phyloP scores from a whole-genome alignment of 192 early-diverging fungal species.

The Backusella tarrabulga region DNA sequence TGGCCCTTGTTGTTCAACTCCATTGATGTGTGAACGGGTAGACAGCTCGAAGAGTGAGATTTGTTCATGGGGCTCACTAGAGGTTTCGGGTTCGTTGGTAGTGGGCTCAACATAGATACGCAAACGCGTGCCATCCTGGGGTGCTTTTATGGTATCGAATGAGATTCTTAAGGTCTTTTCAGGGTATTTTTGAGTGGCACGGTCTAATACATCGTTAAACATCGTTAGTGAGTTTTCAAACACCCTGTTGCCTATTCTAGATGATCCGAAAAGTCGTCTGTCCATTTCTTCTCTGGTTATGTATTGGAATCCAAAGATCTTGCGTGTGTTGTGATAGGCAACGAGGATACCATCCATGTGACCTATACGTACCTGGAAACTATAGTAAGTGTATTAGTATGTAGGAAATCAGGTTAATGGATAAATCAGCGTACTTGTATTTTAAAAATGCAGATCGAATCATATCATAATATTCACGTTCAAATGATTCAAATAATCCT shows the following conservation, averaged over 20 bases:
- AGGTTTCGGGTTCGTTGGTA: constrained; percentile 25
- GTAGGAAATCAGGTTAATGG: no score
- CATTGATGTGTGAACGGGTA: constrained; percentile 43
- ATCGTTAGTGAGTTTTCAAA: constrained; percentile 66
- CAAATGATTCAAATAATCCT: constrained; percentile 79
- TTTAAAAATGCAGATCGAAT: constrained; percentile 88
- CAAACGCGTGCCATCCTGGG: constrained; percentile 2
- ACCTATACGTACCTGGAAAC: constrained; percentile 90
- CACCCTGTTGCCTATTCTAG: constrained; percentile 62
- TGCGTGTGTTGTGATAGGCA: constrained; percentile 86
- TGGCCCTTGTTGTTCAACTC: constrained; percentile 31
- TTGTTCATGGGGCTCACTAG: constrained; percentile 14
- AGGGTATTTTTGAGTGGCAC: constrained; percentile 55
- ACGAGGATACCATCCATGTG: constrained; percentile 96
- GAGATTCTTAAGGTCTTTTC: constrained; percentile 55
- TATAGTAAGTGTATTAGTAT: constrained; percentile 22
- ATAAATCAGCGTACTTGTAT: constrained; percentile 47
- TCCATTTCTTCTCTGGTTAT: constrained; percentile 85
- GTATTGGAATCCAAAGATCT: constrained; percentile 95
- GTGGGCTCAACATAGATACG: constrained; percentile 56
- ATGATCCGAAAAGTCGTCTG: constrained; percentile 67
- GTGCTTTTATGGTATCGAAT: constrained; percentile 37
- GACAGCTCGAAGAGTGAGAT: constrained; percentile 41
- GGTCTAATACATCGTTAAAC: constrained; percentile 64
- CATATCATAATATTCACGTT: constrained; percentile 95